These are phyloP conservation scores for Escallonia herrerae DNA, from an alignment of 129 eudicot genomes.

Conservation along the genomic window DNA sequence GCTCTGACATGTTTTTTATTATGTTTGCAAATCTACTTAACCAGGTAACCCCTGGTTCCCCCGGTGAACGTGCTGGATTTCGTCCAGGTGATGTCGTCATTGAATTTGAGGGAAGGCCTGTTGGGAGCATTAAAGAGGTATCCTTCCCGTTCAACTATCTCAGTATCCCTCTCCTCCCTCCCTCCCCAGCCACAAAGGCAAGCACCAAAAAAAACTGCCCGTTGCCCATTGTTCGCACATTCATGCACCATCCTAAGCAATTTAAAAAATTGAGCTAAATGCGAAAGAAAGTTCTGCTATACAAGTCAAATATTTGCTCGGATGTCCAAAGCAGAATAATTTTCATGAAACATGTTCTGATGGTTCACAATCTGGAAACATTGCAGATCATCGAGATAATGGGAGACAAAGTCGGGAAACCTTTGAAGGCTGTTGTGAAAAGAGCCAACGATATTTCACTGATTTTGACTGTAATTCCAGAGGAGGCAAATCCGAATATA, in stretches of 20 bases:
- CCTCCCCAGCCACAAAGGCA: background rate
- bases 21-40: background rate
- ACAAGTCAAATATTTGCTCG: no score
- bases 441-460: slow-evolving; percentile 14
- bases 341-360: no score
- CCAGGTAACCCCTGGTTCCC: slow-evolving; percentile 31
- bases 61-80: slow-evolving; percentile 36
- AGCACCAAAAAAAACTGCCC: background rate
- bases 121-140: slow-evolving; percentile 29
- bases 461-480: slow-evolving; percentile 21
- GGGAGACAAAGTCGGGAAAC: slow-evolving; percentile 24
- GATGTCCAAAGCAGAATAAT: no score
- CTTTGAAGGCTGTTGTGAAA: slow-evolving; percentile 25
- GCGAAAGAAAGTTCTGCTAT: no score
- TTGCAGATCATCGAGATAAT: slow-evolving; percentile 24
- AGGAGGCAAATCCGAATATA: slow-evolving; percentile 32
- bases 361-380: no score
- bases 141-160: background rate
- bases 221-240: no score
- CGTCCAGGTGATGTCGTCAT: slow-evolving; percentile 25
- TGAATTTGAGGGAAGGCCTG: slow-evolving; percentile 26
- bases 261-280: no score
- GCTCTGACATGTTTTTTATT: no score
- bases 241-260: no score
- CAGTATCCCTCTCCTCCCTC: background rate